Evolutionary conservation across 768 basidiomycete species (phyloP), one percentile per base, ranked within the genome.

Genomic region (Suillus lakei): DNA sequence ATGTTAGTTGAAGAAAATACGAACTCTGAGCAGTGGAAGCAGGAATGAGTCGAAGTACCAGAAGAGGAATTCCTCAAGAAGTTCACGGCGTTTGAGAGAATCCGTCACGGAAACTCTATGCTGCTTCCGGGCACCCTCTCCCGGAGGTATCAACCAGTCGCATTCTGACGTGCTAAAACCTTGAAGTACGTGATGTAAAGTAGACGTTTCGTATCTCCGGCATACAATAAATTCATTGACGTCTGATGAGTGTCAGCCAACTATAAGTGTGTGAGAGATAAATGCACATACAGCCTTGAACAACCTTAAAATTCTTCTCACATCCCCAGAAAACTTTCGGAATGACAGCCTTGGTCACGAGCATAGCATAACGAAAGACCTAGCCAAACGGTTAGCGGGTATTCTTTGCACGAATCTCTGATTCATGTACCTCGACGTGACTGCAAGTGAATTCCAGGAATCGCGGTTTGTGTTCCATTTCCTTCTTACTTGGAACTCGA

Each of bases 31-130:
- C 6, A 99, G 79, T 0, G 91, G 86, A 7, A 92, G 76, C 7
- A 99, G 76, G 74, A 96, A 95, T 0, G 88, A 89, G 71, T 96
- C 92, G 65, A 98, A 93, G 69, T 94, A 90, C 98, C 98, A 99
- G 73, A 88, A 92, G n/a, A 98, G 64, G 72, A 97, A 94, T 59
- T 98, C 94, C 72, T 93, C 89, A 0, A 96, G 71, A n/a, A 99
- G 76, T 72, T 95, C 89, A n/a, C 86, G 82, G n/a, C 95, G 85
- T 74, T 95, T 98, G 39, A 86, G 69, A 2, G 87, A 78, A 70
- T 98, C 96, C 0, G 87, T 85, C 6, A 86, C 85, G 9, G 86
- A 78, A 0, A 88, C 84, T 58, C 89, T 81, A 4, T 74, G 69
- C 66, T 90, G 84, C 39, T 75, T 72, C 23, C 62, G 68, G 9